Conservation (phyloP, 108 stramenopile genomes). For the Skeletonema marinoi region DNA sequence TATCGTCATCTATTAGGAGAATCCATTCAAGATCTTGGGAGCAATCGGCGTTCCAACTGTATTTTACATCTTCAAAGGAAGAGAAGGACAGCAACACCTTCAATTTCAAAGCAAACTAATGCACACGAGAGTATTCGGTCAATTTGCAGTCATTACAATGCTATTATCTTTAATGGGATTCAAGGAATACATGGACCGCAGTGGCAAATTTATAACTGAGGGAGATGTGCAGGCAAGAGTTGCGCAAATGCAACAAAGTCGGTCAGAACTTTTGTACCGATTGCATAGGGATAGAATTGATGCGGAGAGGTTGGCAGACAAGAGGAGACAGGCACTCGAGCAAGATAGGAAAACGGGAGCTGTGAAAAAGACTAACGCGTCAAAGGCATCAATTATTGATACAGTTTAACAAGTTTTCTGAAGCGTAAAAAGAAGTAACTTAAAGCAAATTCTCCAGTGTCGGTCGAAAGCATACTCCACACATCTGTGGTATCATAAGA, state of each 20-base stretch:
- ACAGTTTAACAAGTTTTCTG: not conserved
- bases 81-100: conserved; percentile 68
- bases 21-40: conserved; percentile 78
- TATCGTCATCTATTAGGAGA: conserved; percentile 30
- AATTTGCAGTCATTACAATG: conserved; percentile 77
- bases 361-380: conserved; percentile 13
- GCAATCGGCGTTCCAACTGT: conserved; percentile 71
- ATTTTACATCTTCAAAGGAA: conserved; percentile 71
- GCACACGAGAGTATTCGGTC: conserved; percentile 89
- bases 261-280: conserved; percentile 54
- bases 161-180: conserved; percentile 79
- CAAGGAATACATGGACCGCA: conserved; percentile 81
- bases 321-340: conserved; percentile 43
- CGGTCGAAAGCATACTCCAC: too few relatives aligned
- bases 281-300: conserved; percentile 51
- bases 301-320: conserved; percentile 28
- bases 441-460: too few relatives aligned
- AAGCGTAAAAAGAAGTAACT: conserved; percentile 1
- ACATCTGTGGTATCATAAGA: too few relatives aligned
- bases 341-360: conserved; percentile 27
- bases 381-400: not conserved
- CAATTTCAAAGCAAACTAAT: conserved; percentile 67
- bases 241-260: conserved; percentile 68
- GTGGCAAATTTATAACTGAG: conserved; percentile 77
- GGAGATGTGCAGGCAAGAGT: conserved; percentile 67